phyloP scores from a whole-genome alignment of 2,329 filamentous ascomycete species.

The Phialophora macrospora region DNA sequence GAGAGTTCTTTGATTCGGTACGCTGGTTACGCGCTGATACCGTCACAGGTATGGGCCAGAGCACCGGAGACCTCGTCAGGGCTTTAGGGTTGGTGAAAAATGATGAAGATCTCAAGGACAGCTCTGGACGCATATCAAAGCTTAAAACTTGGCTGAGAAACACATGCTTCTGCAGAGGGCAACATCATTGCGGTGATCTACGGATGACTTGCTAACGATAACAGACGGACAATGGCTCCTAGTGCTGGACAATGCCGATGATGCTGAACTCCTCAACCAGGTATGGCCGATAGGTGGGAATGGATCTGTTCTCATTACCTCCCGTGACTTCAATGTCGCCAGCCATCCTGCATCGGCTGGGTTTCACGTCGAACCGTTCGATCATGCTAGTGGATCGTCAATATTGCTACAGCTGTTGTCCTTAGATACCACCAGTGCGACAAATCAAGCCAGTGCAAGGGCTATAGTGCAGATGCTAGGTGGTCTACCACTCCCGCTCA shows the following conservation, averaged over 20 bases:
- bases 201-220: too few relatives aligned
- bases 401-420: background rate
- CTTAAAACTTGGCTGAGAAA: too few relatives aligned
- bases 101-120: slow-evolving; percentile 9
- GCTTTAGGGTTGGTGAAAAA: slow-evolving; percentile 2
- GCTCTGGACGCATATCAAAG: too few relatives aligned
- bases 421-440: background rate
- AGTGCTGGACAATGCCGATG: slow-evolving; percentile 6
- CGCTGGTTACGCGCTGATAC: slow-evolving; percentile 49
- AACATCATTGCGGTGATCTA: too few relatives aligned
- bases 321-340: background rate
- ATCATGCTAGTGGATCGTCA: background rate
- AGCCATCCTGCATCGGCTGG: too few relatives aligned
- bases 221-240: slow-evolving; percentile 3
- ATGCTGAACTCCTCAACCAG: background rate
- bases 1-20: slow-evolving; percentile 46
- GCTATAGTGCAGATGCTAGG: background rate
- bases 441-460: background rate
- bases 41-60: background rate
- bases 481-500: slow-evolving; percentile 11
- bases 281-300: slow-evolving; percentile 3
- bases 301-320: slow-evolving; percentile 10
- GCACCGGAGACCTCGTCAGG: background rate
- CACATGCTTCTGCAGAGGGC: too few relatives aligned
- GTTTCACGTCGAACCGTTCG: background rate